phyloP scores from a whole-genome alignment of 495 filamentous ascomycete genomes.

The Tuber calosporum region DNA sequence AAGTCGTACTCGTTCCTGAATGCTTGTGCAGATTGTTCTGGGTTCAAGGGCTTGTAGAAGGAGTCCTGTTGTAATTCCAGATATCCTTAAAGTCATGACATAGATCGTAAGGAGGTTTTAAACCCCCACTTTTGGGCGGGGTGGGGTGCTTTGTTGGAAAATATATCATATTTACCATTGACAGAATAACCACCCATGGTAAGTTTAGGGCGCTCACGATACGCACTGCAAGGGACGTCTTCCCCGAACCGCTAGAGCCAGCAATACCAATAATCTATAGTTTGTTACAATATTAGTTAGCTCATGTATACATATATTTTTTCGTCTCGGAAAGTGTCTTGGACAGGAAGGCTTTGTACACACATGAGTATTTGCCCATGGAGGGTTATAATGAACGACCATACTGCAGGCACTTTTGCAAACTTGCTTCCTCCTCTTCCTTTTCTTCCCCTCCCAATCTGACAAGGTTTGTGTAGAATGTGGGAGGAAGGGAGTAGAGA shows the following conservation, averaged over 20 bases:
- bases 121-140: background rate
- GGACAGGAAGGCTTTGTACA: conserved; percentile 10
- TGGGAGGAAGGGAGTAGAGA: background rate
- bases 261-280: conserved; percentile 80
- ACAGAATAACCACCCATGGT: conserved; percentile 95
- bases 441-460: background rate
- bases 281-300: conserved; percentile 14
- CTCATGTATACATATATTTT: background rate
- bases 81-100: conserved; percentile 10
- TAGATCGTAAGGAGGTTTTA: background rate
- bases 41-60: conserved; percentile 79
- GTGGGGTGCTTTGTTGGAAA: background rate
- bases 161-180: conserved; percentile 59
- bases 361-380: conserved; percentile 61
- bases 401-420: conserved; percentile 27
- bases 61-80: conserved; percentile 59
- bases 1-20: conserved; percentile 93
- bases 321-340: background rate
- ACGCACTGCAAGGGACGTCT: conserved; percentile 88
- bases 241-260: conserved; percentile 91
- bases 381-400: conserved; percentile 71
- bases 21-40: conserved; percentile 65
- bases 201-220: conserved; percentile 84
- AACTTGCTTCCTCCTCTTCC: no score
- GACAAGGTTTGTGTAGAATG: conserved; percentile 5